phyloP scores from a whole-genome alignment of 179 eudicot species.

The Corrigiola litoralis region DNA sequence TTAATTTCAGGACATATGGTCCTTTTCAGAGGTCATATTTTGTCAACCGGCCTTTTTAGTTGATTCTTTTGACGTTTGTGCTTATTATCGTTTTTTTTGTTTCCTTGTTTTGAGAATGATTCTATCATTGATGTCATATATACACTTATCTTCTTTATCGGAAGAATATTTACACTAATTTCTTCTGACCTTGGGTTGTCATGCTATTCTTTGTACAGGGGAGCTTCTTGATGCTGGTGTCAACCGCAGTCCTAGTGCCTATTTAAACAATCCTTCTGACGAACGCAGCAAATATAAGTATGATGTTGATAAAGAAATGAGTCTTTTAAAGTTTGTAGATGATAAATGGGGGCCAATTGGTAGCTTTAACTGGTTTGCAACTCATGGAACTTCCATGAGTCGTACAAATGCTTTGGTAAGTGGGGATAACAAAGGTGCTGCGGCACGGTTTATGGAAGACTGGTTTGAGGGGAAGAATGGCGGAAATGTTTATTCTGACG shows the following conservation, averaged over 20 bases:
- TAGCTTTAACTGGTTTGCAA: conserved; percentile 98
- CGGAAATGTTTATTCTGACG: conserved; percentile 25
- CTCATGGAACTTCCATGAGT: conserved; percentile 99
- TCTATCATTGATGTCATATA: too few species aligned
- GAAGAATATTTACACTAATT: not conserved
- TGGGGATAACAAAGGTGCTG: conserved; percentile 98
- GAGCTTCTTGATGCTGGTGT: conserved; percentile 87
- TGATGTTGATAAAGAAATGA: conserved; percentile 90
- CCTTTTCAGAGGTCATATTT: too few species aligned
- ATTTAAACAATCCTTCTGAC: conserved; percentile 74
- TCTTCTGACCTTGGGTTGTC: conserved; percentile 8
- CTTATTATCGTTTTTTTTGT: too few species aligned
- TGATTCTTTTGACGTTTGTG: too few species aligned
- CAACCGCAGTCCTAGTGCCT: conserved; percentile 93
- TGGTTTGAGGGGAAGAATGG: conserved; percentile 59
- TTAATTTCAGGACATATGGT: too few species aligned
- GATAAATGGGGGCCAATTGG: conserved; percentile 93
- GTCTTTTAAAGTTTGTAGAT: conserved; percentile 88
- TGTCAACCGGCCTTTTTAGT: too few species aligned
- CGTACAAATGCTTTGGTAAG: conserved; percentile 85
- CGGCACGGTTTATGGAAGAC: conserved; percentile 97
- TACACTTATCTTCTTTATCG: too few species aligned
- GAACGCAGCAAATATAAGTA: conserved; percentile 81
- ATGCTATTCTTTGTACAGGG: conserved; percentile 42
- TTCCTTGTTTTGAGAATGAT: too few species aligned